Percentiles rank a stretch among this genome's conserved stretches.
phyloP scores from a whole-genome alignment of 768 basidiomycete species.

The Lentinula guzmanii region DNA sequence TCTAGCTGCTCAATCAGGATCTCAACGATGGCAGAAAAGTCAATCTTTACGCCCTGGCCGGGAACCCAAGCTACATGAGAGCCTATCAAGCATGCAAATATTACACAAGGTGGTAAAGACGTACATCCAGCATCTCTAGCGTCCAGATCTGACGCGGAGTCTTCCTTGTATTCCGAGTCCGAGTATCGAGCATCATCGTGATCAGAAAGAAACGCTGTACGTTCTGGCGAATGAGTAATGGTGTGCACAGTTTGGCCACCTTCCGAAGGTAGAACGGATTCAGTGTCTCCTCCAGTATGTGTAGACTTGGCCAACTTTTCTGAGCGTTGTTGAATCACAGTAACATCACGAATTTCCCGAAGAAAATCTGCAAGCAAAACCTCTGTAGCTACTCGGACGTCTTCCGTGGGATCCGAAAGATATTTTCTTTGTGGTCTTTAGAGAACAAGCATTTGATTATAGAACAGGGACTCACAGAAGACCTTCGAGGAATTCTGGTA shows the following conservation, averaged over 20 bases:
- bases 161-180: constrained; percentile 40
- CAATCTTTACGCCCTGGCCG: constrained; percentile 88
- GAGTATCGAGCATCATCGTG: constrained; percentile 36
- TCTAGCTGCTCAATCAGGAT: constrained; percentile 87
- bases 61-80: constrained; percentile 70
- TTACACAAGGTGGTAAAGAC: constrained; percentile 8
- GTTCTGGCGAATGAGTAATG: constrained; percentile 45
- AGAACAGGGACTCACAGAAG: constrained; percentile 57
- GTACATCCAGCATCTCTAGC: constrained; percentile 62
- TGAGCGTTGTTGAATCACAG: constrained; percentile 60
- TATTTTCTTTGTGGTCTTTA: constrained; percentile 60
- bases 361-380: constrained; percentile 85
- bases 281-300: constrained; percentile 29
- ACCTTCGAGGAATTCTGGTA: constrained; percentile 93
- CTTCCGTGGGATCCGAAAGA: constrained; percentile 90
- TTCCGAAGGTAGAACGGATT: constrained; percentile 37
- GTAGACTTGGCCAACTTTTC: constrained; percentile 47
- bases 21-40: constrained; percentile 89
- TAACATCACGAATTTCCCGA: constrained; percentile 85
- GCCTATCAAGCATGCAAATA: constrained; percentile 3
- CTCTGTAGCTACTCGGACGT: constrained; percentile 89
- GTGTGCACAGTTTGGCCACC: constrained; percentile 7
- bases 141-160: constrained; percentile 42
- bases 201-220: constrained; percentile 49
- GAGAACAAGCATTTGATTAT: constrained; percentile 8